phyloP scores from a whole-genome alignment of 768 basidiomycete genomes.

The Leccinum arenicola region DNA sequence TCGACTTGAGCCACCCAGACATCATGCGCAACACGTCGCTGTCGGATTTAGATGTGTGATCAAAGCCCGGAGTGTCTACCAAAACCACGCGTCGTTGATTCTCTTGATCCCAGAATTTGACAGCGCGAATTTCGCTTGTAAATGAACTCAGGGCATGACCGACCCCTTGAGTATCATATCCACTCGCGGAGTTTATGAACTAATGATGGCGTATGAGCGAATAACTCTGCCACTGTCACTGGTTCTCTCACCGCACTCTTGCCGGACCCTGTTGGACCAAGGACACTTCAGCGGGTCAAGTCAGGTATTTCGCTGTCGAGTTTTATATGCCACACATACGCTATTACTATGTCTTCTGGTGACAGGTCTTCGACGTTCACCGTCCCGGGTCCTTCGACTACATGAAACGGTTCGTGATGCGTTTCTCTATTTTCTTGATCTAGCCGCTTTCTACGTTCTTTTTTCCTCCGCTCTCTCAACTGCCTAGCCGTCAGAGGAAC shows the following conservation, averaged over 20 bases:
- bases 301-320: not conserved
- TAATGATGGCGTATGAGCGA: not conserved
- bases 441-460: not conserved
- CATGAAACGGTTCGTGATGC: not conserved
- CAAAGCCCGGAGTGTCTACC: slow-evolving; percentile 28
- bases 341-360: slow-evolving; percentile 9
- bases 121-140: slow-evolving; percentile 5
- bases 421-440: not conserved
- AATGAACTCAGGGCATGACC: slow-evolving; percentile 15
- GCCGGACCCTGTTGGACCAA: slow-evolving; percentile 14
- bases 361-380: not conserved
- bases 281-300: slow-evolving; percentile 2
- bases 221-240: not conserved
- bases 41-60: slow-evolving; percentile 17
- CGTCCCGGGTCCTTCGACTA: not conserved
- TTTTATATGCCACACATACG: slow-evolving; percentile 1
- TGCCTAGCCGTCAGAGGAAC: no score
- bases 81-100: slow-evolving; percentile 8
- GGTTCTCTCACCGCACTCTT: slow-evolving; percentile 10
- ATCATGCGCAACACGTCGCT: slow-evolving; percentile 10
- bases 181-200: slow-evolving; percentile 13
- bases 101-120: slow-evolving; percentile 7
- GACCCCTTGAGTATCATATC: not conserved
- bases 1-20: slow-evolving; percentile 14
- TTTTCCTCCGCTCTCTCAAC: not conserved